Conservation (phyloP, 192 early-diverging fungal species). For the Entomortierella lignicola region DNA sequence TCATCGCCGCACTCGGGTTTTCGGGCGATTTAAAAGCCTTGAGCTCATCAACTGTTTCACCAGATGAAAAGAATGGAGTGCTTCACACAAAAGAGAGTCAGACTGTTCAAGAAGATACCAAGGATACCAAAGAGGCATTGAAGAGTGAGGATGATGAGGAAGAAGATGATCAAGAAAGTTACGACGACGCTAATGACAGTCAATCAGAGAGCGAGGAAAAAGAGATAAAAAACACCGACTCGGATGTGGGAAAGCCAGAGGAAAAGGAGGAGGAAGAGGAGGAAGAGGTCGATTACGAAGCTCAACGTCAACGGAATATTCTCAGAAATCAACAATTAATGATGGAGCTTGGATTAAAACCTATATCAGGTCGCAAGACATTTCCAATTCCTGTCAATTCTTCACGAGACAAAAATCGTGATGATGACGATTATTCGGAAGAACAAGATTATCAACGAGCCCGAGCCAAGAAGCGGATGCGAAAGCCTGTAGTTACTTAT, state of each 20-base stretch:
- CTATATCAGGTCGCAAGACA: not conserved
- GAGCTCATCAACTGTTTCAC: not conserved
- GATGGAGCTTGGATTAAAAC: constrained; percentile 52
- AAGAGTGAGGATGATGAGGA: not conserved
- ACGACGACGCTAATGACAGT: not conserved
- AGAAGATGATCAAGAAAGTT: not conserved
- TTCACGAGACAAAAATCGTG: constrained; percentile 1
- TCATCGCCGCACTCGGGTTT: not conserved
- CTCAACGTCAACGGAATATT: constrained; percentile 55
- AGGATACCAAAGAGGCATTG: not conserved
- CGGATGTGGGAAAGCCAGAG: constrained; percentile 1
- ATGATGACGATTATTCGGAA: constrained; percentile 19
- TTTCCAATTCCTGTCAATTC: not conserved
- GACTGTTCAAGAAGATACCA: not conserved
- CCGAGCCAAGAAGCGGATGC: constrained; percentile 7
- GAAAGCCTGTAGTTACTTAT: not conserved
- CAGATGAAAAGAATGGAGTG: not conserved
- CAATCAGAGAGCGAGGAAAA: not conserved
- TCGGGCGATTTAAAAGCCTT: not conserved
- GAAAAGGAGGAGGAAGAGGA: constrained; percentile 1
- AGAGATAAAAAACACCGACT: not conserved
- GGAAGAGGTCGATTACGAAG: constrained; percentile 54
- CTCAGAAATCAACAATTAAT: constrained; percentile 56
- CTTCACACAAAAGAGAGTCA: not conserved
- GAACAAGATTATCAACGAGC: not conserved